Evolutionary conservation across 495 filamentous ascomycete species (phyloP).

Genomic region (Arthonia radiata): DNA sequence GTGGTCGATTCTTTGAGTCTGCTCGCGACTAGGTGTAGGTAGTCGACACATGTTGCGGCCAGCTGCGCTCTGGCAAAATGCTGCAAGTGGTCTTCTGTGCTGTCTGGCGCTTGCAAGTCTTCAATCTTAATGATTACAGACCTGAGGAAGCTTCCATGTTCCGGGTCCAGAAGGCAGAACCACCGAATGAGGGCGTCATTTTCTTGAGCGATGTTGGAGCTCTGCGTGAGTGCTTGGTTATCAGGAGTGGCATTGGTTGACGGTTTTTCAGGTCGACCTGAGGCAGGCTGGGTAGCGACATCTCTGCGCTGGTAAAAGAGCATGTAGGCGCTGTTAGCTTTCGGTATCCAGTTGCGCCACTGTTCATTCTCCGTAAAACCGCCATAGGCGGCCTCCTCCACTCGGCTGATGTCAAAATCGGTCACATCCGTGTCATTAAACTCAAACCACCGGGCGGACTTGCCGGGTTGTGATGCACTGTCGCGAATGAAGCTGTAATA

Average conservation of each 20-base stretch:
- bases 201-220: slow-evolving; percentile 39
- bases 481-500: slow-evolving; percentile 92
- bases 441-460: slow-evolving; percentile 47
- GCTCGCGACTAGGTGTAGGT: slow-evolving; percentile 56
- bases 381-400: slow-evolving; percentile 59
- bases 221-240: slow-evolving; percentile 26
- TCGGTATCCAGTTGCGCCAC: slow-evolving; percentile 25
- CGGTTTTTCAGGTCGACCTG: slow-evolving; percentile 16
- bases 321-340: slow-evolving; percentile 84
- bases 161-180: slow-evolving; percentile 58
- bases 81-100: slow-evolving; percentile 23
- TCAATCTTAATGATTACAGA: slow-evolving; percentile 27
- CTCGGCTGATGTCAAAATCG: slow-evolving; percentile 44
- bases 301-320: slow-evolving; percentile 77
- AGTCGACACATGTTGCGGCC: slow-evolving; percentile 42
- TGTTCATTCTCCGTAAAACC: slow-evolving; percentile 29
- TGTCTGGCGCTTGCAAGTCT: slow-evolving; percentile 16
- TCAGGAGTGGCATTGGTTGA: slow-evolving; percentile 30
- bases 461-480: slow-evolving; percentile 27
- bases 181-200: slow-evolving; percentile 50
- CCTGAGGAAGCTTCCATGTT: slow-evolving; percentile 41
- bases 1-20: slow-evolving; percentile 43
- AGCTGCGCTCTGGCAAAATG: slow-evolving; percentile 39
- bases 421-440: slow-evolving; percentile 78
- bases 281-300: slow-evolving; percentile 9